Base-by-base conservation (phyloP, 495 filamentous ascomycete species). In the Aspergillus diversus region DNA sequence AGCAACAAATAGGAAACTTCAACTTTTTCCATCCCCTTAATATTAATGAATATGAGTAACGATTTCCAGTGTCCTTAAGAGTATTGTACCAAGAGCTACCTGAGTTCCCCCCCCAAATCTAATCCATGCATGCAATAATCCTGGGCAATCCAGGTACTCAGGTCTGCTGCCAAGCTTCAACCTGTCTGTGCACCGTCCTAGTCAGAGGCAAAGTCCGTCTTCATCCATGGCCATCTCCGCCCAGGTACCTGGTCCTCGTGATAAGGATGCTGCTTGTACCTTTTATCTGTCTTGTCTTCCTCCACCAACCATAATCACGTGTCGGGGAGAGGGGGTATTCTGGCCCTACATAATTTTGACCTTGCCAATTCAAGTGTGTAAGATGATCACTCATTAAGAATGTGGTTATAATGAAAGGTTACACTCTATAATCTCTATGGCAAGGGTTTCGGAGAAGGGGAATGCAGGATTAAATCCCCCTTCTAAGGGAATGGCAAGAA, bases 101-200 rank as follows among this genome's bases (percentile, higher is more conserved):
- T 31, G 35, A 39, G n/a, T 50, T 33, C 34, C 11, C 33, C 21
- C 57, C 16, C 7, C 57, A 31, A 37, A 17, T 50, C 47, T 5
- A 16, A 16, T 32, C 47, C 47, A 61, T 61, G 59, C 59, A 61
- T 31, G 51, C 50, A 46, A 46, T 57, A 27, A 27, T 27, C 21
- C 35, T 57, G 4, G 39, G 32, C 43, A 59, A 55, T 55, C 60
- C 60, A 62, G 60, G 60, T 62, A 62, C 60, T 62, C 42, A 59
- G 56, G 51, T 54, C 13, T 15, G 7, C 16, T 33, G 51, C 51
- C 51, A 54, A 54, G 51, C 33, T 54, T 11, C 31, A 34, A 5
- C 33, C 16, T 16, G 51, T 34, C 51, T 54, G 51, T 54, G 47
- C 47, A 27, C 21, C 47, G 11, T 43, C 17, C 17, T 50, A 7